These are phyloP conservation scores for Arthroderma sp. DNA, from an alignment of 2,329 filamentous ascomycete genomes.

Conservation along the genomic window DNA sequence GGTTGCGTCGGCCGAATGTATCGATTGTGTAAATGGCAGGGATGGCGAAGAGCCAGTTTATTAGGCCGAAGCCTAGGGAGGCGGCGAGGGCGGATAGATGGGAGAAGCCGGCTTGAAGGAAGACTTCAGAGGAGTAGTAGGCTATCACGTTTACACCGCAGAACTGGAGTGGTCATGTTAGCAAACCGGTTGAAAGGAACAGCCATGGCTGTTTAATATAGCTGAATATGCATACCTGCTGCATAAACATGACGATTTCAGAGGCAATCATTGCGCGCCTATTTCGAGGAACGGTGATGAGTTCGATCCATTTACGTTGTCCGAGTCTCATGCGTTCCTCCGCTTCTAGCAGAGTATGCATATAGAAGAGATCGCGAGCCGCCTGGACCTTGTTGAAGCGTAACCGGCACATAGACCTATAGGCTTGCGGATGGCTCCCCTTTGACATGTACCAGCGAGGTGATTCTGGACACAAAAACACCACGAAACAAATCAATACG, in stretches of 20 bases:
- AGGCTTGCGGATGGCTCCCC: conserved; percentile 29
- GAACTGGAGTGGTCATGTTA: conserved; percentile 19
- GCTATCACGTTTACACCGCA: conserved; percentile 43
- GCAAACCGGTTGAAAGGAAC: neutral
- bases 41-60: conserved; percentile 53
- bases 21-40: conserved; percentile 55
- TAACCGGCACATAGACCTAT: conserved; percentile 30
- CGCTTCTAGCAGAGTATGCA: conserved; percentile 44
- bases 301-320: conserved; percentile 40
- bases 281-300: conserved; percentile 49
- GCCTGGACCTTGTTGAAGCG: conserved; percentile 32
- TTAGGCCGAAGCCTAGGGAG: conserved; percentile 47
- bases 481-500: conserved; percentile 42
- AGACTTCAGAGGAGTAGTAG: conserved; percentile 50
- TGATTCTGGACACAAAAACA: conserved; percentile 50
- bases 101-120: conserved; percentile 40
- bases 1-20: conserved; percentile 51
- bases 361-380: conserved; percentile 34
- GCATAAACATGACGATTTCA: conserved; percentile 54
- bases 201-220: neutral
- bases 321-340: conserved; percentile 43
- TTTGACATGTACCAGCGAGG: conserved; percentile 38
- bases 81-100: conserved; percentile 41
- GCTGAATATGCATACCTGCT: conserved; percentile 34
- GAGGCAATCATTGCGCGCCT: conserved; percentile 48